Evolutionary conservation across 495 filamentous ascomycete species (phyloP), one percentile per base, ranked within the genome.

Genomic region (Mytilinidion resinicola): DNA sequence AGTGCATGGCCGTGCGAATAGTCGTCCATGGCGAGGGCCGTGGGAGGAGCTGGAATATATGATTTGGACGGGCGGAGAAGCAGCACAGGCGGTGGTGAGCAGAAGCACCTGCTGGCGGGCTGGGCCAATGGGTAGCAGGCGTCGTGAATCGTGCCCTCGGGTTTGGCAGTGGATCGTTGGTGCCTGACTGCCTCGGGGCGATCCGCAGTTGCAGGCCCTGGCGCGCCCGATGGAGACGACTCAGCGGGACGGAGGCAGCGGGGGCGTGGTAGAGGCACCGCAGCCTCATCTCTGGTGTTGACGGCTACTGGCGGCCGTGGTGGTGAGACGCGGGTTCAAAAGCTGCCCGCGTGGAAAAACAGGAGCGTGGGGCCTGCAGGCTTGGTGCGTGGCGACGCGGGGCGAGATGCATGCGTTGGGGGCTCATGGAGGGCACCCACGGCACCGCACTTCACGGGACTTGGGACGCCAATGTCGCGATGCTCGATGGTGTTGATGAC

Each of bases 141-240:
- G 34, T 14, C 9, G 19, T 9, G 51, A 20, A 55, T 42, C 62
- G 62, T 65, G 62, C 50, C 8, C 36, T 47, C 38, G 54, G 34
- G 33, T 58, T 17, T 65, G 62, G 62, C 55, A 51, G 33, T 42
- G 47, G 59, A 12, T 33, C 25, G 19, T 37, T 58, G 62, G 59
- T 65, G 54, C 59, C 59, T 65, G 58, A 46, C 44, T 56, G 48
- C 51, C 8, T 59, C 62, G 62, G 62, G 55, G 58, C 62, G 53
- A 50, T 51, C 25, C 59, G 58, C 50, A 58, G 21, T 49, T 6
- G 21, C 17, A 21, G 17, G 17, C 21, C 12, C 21, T 14, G 14
- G n/a, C 46, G 3, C 7, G 4, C 12, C 46, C 15, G 21, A 49
- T 1, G 19, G 19, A 49, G 46, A 49, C 25, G 25, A 30, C 6